Evolutionary conservation across 495 filamentous ascomycete species (phyloP).

Genomic region (Aspergillus incahuasiensis): DNA sequence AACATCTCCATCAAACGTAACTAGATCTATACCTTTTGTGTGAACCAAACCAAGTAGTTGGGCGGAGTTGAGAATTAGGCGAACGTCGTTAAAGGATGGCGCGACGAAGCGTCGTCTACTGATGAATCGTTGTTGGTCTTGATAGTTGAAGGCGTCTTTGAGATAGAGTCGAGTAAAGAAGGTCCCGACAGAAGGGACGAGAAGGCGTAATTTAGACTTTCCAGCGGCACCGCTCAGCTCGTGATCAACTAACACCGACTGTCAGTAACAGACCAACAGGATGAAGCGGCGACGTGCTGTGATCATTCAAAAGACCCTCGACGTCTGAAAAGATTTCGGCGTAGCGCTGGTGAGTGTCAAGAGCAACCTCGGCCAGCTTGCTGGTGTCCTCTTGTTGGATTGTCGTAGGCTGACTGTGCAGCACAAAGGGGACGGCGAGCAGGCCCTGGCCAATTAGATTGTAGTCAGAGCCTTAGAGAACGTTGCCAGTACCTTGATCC

Average conservation of each 20-base stretch:
- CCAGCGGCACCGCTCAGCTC: constrained; percentile 54
- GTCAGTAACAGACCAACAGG: not conserved
- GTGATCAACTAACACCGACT: constrained; percentile 54
- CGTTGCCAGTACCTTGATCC: constrained; percentile 55
- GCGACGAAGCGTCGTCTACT: constrained; percentile 90
- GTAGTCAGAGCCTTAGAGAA: not conserved
- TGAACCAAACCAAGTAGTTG: constrained; percentile 81
- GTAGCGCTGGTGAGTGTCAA: constrained; percentile 72
- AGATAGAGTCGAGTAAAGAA: constrained; percentile 89
- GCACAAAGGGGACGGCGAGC: constrained; percentile 91
- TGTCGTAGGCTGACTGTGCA: constrained; percentile 90
- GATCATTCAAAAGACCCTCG: constrained; percentile 83
- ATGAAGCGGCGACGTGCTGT: constrained; percentile 55
- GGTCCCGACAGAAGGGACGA: constrained; percentile 81
- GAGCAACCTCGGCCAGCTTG: constrained; percentile 47
- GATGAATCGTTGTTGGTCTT: constrained; percentile 80
- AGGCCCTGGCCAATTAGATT: constrained; percentile 62
- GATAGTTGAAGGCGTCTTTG: constrained; percentile 84
- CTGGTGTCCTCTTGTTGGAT: constrained; percentile 56
- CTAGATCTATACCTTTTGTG: constrained; percentile 58
- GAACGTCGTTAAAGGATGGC: constrained; percentile 95
- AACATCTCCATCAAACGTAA: constrained; percentile 97
- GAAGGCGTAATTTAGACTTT: constrained; percentile 85
- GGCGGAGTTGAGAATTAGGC: constrained; percentile 88
- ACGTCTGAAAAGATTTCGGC: constrained; percentile 94